Conservation (phyloP, 495 filamentous ascomycete species). For the Trichoderma gamsii region DNA sequence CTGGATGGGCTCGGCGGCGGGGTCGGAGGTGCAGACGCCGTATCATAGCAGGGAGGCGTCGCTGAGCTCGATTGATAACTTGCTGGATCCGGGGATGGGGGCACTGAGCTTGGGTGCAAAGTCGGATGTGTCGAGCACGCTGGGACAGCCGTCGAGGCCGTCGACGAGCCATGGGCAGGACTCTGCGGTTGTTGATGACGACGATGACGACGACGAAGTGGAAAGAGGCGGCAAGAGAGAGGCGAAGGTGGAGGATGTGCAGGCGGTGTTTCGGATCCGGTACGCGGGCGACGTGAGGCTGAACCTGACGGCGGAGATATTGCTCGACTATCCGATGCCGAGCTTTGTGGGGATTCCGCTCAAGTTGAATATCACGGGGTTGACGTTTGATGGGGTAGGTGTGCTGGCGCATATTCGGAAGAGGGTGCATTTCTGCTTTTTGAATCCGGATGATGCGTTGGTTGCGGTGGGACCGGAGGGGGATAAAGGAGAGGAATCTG, state of each 20-base stretch:
- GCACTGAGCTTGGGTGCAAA: constrained; percentile 32
- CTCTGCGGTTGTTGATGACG: constrained; percentile 23
- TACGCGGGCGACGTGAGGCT: constrained; percentile 82
- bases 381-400: constrained; percentile 91
- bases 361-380: constrained; percentile 83
- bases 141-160: constrained; percentile 45
- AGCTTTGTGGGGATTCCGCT: constrained; percentile 91
- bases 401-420: constrained; percentile 84
- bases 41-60: constrained; percentile 38
- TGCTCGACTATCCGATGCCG: constrained; percentile 96
- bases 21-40: constrained; percentile 16
- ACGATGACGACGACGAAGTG: constrained; percentile 25
- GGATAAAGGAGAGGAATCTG: constrained; percentile 33
- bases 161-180: constrained; percentile 38
- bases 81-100: constrained; percentile 23
- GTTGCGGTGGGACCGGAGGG: constrained; percentile 49
- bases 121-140: constrained; percentile 45
- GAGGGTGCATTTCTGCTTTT: constrained; percentile 81
- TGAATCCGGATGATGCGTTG: constrained; percentile 79
- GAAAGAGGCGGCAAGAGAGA: constrained; percentile 29
- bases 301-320: constrained; percentile 84
- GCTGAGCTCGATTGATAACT: constrained; percentile 38
- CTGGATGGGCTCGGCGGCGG: constrained; percentile 28
- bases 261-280: constrained; percentile 80
- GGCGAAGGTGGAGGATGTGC: constrained; percentile 62